These are phyloP conservation scores for Neurospora sp. DNA, from an alignment of 495 filamentous ascomycete species.

Conservation along the genomic window DNA sequence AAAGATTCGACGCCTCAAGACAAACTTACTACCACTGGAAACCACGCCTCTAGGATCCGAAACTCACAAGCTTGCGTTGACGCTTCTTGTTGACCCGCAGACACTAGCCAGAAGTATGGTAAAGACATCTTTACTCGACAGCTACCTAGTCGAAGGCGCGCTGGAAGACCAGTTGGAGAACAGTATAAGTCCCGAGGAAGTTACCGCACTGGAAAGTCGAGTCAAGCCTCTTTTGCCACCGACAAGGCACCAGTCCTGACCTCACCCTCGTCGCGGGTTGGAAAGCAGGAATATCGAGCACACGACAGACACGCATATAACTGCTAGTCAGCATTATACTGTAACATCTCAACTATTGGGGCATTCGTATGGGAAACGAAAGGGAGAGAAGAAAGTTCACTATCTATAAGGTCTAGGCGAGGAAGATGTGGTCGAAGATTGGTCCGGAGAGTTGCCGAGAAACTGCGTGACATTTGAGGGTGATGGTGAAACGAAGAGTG, in stretches of 20 bases:
- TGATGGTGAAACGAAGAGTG: neutral
- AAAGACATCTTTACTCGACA: constrained; percentile 3
- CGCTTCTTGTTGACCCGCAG: constrained; percentile 6
- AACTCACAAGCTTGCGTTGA: constrained; percentile 16
- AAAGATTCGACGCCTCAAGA: constrained; percentile 29
- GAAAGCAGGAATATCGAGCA: neutral
- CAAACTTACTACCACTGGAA: constrained; percentile 37
- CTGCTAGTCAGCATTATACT: neutral
- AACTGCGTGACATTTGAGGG: neutral
- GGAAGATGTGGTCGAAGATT: neutral
- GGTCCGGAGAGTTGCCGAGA: neutral
- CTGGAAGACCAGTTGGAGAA: neutral
- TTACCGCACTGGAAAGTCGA: neutral
- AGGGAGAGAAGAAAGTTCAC: neutral
- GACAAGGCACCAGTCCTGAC: neutral
- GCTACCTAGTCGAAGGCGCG: constrained; percentile 5
- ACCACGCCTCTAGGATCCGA: constrained; percentile 20
- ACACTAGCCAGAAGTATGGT: neutral
- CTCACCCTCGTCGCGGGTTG: neutral
- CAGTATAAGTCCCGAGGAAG: neutral
- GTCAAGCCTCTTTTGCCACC: neutral
- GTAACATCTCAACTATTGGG: neutral
- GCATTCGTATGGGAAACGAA: neutral
- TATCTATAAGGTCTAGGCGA: neutral
- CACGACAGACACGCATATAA: neutral